Base-by-base conservation (phyloP, 345 rosid genomes). In the Excoecaria cochinchinensis region DNA sequence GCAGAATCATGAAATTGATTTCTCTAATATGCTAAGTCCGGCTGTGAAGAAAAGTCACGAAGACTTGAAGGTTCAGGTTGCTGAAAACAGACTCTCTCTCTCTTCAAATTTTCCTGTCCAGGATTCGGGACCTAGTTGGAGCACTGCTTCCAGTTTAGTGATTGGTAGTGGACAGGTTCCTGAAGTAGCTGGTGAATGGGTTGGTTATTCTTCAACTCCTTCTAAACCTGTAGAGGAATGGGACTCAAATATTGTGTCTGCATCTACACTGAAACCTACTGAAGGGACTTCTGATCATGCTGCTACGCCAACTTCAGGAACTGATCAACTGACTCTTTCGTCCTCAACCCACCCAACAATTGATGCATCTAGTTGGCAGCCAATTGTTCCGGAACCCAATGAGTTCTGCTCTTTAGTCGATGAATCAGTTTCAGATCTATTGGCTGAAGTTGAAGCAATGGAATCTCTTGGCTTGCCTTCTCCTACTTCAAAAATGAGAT, bases 391-490 rank as follows among this genome's bases (percentile, higher is more conserved):
- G 40, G 97, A 87, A 73, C 88, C 92, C 1, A 83, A 84, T 56
- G 98, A 90, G 57, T 90, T 83, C 71, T 73, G 76, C 69, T 61
- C 92, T 56, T 79, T 87, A 63, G 90, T 76, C 56, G 98, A 93
- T 83, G 99, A 95, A 79, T 95, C 99, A 19, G 98, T 95, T 83
- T 95, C 99, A 64, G 99, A 95, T 83, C 90, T 95, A 62, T 82
- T 95, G 86, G 99, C 99, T n/a, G 98, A 93, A 83, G 97, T 93
- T 74, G 99, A 95, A 87, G 99, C 99, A 14, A 93, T 93, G 98
- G 98, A 93, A 79, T 89, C 94, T 67, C 89, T 88, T 52, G 89
- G 91, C 59, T 83, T 93, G 74, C 86, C 92, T 72, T 91, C 98
- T 31, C 92, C 97, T 25, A 90, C 98, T 77, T 91, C 93, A 10